Percentiles rank a stretch among this genome's conserved stretches.
Conservation (phyloP, 2,329 filamentous ascomycete species). For the Aspergillus glaucus region DNA sequence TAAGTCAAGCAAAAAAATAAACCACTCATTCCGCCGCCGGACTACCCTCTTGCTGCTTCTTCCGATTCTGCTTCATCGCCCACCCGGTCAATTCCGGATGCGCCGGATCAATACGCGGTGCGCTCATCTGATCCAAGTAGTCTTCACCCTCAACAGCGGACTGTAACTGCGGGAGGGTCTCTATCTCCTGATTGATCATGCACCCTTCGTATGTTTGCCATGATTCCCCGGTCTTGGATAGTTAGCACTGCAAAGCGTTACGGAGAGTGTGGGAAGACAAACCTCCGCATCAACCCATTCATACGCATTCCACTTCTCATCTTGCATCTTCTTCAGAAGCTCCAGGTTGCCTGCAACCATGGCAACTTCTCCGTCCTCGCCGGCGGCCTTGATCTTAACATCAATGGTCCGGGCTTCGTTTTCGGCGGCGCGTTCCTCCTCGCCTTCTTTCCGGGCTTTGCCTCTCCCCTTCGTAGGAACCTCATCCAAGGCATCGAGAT, state of each 20-base stretch:
- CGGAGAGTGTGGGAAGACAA: neutral
- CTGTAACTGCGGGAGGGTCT: constrained; percentile 43
- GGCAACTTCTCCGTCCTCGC: constrained; percentile 58
- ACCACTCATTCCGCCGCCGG: constrained; percentile 12
- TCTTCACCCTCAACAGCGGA: constrained; percentile 52
- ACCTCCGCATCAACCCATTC: constrained; percentile 31
- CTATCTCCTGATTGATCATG: constrained; percentile 52
- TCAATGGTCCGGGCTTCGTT: constrained; percentile 69
- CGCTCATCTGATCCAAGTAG: constrained; percentile 59
- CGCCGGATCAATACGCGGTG: constrained; percentile 43
- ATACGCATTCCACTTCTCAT: constrained; percentile 34
- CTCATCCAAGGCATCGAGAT: constrained; percentile 79
- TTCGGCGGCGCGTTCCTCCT: constrained; percentile 41
- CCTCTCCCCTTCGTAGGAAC: constrained; percentile 39
- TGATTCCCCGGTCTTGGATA: constrained; percentile 52
- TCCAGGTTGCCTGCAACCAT: constrained; percentile 66
- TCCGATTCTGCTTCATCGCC: constrained; percentile 39
- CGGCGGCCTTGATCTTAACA: constrained; percentile 71
- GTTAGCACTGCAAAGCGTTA: constrained; percentile 5
- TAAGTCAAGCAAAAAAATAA: neutral
- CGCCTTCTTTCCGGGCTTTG: constrained; percentile 32
- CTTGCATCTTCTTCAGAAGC: constrained; percentile 69
- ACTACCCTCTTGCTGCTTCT: constrained; percentile 24
- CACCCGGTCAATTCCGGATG: constrained; percentile 38
- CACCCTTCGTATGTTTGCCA: constrained; percentile 71